These are phyloP conservation scores for Blastomyces emzantsi DNA, from an alignment of 2,329 filamentous ascomycete species.

Conservation along the genomic window DNA sequence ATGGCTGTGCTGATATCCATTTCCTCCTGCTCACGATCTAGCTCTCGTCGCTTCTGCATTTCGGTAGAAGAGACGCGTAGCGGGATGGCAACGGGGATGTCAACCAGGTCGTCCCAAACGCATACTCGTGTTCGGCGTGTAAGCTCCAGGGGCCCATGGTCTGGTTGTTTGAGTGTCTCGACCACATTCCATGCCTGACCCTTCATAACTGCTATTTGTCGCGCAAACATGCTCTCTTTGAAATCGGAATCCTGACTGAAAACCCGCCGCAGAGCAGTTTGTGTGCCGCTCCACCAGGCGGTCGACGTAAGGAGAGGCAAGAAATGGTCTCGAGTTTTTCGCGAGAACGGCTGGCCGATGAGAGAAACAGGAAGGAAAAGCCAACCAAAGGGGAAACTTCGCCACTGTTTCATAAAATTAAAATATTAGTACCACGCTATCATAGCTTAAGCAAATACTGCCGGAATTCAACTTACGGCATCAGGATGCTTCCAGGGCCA, in stretches of 20 bases:
- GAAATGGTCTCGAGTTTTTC: conserved; percentile 89
- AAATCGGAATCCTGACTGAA: conserved; percentile 94
- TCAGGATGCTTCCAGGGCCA: conserved; percentile 99
- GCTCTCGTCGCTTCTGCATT: conserved; percentile 57
- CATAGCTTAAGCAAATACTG: neutral
- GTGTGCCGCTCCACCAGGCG: conserved; percentile 94
- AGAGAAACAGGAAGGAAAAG: conserved; percentile 93
- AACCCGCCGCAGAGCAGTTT: conserved; percentile 71
- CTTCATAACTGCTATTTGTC: conserved; percentile 98
- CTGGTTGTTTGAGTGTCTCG: conserved; percentile 83
- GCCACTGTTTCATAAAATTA: conserved; percentile 41
- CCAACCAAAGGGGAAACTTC: conserved; percentile 96
- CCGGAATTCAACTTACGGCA: conserved; percentile 47
- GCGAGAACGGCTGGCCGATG: conserved; percentile 91
- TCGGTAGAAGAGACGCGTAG: conserved; percentile 80
- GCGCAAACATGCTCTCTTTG: conserved; percentile 97
- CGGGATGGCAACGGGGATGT: conserved; percentile 88
- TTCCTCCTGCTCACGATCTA: conserved; percentile 57
- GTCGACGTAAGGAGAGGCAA: conserved; percentile 91
- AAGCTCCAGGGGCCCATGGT: conserved; percentile 88
- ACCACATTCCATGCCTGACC: conserved; percentile 99
- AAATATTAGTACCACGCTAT: conserved; percentile 19
- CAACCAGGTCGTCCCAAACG: conserved; percentile 96
- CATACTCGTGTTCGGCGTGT: conserved; percentile 85
- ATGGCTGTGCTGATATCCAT: conserved; percentile 78